phyloP scores from a whole-genome alignment of 169 alveolate species.

The Theileria annulata region DNA sequence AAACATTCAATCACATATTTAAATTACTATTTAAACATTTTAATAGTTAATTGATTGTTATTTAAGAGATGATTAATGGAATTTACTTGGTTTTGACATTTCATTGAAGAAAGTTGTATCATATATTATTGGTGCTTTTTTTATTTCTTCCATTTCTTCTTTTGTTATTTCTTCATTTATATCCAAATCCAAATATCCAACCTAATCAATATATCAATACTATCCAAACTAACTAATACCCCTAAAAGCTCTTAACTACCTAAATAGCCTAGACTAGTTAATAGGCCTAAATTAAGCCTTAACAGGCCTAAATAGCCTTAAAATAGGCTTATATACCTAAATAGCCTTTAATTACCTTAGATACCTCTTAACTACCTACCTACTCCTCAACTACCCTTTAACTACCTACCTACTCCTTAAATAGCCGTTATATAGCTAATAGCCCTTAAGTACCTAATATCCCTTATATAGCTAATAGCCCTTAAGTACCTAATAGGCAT shows the following conservation, averaged over 20 bases:
- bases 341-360: too few species aligned
- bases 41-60: not conserved
- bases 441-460: too few species aligned
- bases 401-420: not conserved
- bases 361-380: too few species aligned
- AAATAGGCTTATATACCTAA: too few species aligned
- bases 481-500: too few species aligned
- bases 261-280: too few species aligned
- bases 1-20: not conserved
- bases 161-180: not conserved
- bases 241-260: too few species aligned
- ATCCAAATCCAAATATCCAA: constrained; percentile 56
- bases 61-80: not conserved
- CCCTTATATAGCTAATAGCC: too few species aligned
- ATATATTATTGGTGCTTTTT: constrained; percentile 58
- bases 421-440: too few species aligned
- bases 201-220: constrained; percentile 35
- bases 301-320: too few species aligned
- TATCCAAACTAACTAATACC: too few species aligned
- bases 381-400: not conserved
- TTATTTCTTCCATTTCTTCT: constrained; percentile 49
- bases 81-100: constrained; percentile 50
- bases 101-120: constrained; percentile 46
- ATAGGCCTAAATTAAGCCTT: too few species aligned
- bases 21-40: not conserved